Base-by-base conservation (phyloP, 805 yeast genomes). In the Cyberlindnera suaveolens region DNA sequence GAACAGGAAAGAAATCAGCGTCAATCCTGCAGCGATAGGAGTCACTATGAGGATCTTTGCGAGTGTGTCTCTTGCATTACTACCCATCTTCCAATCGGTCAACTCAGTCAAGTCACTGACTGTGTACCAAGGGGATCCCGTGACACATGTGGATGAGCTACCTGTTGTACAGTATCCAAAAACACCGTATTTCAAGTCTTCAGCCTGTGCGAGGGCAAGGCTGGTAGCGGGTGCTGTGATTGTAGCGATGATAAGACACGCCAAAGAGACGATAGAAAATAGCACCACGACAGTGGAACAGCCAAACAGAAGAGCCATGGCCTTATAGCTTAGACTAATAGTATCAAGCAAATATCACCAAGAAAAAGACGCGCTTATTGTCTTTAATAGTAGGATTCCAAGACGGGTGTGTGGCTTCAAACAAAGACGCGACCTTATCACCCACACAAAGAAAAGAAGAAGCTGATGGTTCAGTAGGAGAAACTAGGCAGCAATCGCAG, bases 21-120 rank as follows among this genome's bases (percentile, higher is more conserved):
- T 75, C 36, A 85, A 53, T 5, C 82, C 85, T 11, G 81, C 80
- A 18, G 89, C 81, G 27, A 84, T 67, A 1, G 93, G 93, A 11
- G 75, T 68, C 29, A 81, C 66, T 26, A 85, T 70, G 37, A 85
- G 64, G 18, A 77, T 66, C 47, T 75, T 70, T 2, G 78, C 75
- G 40, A 85, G 61, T 1, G 69, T 66, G 44, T 72, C 67, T 56
- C 91, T 68, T 1, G 77, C 70, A 31, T 47, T 47, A 11, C 52
- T 46, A 34, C 63, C 63, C 63, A 81, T 62, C 33, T 66, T 56
- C 86, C 89, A 82, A 50, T 67, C 67, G 26, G 62, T 46, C 17
- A 57, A 52, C 15, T 59, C 56, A 3, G 62, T 50, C 9, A 60
- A 19, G 10, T 53, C 44, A 23, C 67, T 62, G 27, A 74, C 56